Conservation (phyloP, 2,329 filamentous ascomycete species). For the Alternaria sp. region DNA sequence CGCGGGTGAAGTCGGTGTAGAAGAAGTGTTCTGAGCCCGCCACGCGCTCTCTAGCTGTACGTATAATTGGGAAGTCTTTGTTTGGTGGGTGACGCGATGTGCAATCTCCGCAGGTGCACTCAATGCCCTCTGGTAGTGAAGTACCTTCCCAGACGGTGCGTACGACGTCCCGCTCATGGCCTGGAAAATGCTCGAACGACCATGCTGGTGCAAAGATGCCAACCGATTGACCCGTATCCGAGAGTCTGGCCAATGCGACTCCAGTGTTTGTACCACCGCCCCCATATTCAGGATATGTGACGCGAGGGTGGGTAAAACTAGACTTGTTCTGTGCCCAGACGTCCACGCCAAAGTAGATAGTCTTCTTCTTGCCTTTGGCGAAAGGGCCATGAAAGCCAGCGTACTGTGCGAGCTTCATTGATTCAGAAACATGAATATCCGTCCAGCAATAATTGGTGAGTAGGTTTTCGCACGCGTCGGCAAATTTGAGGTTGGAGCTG, state of each 20-base stretch:
- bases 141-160: constrained; percentile 46
- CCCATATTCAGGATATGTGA: constrained; percentile 47
- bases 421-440: constrained; percentile 29
- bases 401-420: constrained; percentile 32
- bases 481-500: constrained; percentile 47
- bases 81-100: constrained; percentile 30
- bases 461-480: constrained; percentile 46
- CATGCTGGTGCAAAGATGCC: constrained; percentile 56
- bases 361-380: neutral
- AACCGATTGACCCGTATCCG: constrained; percentile 44
- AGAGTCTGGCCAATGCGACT: constrained; percentile 48
- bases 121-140: constrained; percentile 28
- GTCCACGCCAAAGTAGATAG: constrained; percentile 54
- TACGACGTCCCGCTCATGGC: constrained; percentile 34
- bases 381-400: neutral
- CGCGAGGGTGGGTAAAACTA: constrained; percentile 34
- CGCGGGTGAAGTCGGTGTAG: constrained; percentile 47
- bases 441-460: constrained; percentile 57
- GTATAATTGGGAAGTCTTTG: constrained; percentile 27
- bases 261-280: constrained; percentile 54
- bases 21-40: constrained; percentile 48
- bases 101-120: constrained; percentile 44
- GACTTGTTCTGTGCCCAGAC: constrained; percentile 54
- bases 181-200: constrained; percentile 54
- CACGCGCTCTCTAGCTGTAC: constrained; percentile 35